Evolutionary conservation across 441 rosid genomes (phyloP).

Genomic region (Aquilaria agallochum): DNA sequence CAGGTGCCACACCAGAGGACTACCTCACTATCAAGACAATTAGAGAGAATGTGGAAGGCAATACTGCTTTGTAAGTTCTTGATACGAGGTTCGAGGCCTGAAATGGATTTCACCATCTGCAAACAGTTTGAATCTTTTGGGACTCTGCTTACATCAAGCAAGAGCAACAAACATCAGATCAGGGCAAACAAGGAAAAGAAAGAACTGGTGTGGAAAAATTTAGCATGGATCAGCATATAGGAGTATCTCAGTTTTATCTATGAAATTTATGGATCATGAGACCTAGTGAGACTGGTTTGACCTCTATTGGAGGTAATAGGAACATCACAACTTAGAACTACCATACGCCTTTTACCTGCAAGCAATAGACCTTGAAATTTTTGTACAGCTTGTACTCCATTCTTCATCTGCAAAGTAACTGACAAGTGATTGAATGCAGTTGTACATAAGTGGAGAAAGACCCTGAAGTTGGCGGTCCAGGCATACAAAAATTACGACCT

Average conservation of each 20-base stretch:
- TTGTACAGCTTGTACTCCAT: conserved; percentile 61
- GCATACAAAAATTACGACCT: conserved; percentile 38
- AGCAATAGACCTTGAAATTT: conserved; percentile 64
- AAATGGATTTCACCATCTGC: conserved; percentile 67
- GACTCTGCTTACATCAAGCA: conserved; percentile 39
- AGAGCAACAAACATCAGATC: not conserved
- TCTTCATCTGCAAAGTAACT: conserved; percentile 61
- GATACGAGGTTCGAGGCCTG: conserved; percentile 52
- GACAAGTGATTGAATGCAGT: conserved; percentile 46
- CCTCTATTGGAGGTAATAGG: not conserved
- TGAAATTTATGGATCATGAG: not conserved
- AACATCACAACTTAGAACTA: not conserved
- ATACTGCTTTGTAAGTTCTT: conserved; percentile 60
- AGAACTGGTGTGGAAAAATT: conserved; percentile 3
- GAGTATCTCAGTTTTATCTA: too few relatives aligned
- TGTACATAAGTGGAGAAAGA: conserved; percentile 42
- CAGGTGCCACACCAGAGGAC: not conserved
- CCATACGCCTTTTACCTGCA: conserved; percentile 39
- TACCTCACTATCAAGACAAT: conserved; percentile 67
- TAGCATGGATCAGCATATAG: not conserved
- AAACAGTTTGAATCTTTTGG: conserved; percentile 79
- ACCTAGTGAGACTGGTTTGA: not conserved
- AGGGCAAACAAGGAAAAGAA: conserved; percentile 3
- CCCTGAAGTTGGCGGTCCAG: conserved; percentile 72
- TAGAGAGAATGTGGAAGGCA: conserved; percentile 51